Percentiles rank a stretch among this genome's conserved stretches.
These are phyloP conservation scores for Nasturtium officinale DNA, from an alignment of 345 rosid species.

Conservation along the genomic window DNA sequence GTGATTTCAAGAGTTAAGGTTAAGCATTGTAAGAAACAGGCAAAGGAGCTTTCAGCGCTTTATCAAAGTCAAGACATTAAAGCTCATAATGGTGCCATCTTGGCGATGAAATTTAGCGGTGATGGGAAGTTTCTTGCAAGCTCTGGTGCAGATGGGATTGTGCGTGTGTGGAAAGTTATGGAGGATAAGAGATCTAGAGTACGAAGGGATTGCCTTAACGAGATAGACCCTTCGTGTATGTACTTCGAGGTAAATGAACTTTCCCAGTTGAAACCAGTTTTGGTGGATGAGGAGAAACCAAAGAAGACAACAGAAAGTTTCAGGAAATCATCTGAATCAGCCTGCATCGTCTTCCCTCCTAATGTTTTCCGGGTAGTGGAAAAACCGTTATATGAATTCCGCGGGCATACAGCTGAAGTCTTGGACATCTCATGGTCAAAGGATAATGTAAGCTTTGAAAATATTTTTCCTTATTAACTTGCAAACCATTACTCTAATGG, in stretches of 20 bases:
- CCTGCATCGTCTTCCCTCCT: conserved; percentile 72
- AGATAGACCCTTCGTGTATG: conserved; percentile 67
- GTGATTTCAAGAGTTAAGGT: conserved; percentile 62
- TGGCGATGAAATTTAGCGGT: conserved; percentile 74
- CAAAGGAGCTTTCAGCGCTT: conserved; percentile 80
- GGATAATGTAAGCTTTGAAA: conserved; percentile 58
- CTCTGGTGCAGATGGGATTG: conserved; percentile 73
- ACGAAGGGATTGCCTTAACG: conserved; percentile 52
- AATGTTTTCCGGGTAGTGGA: conserved; percentile 76
- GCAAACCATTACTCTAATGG: conserved; percentile 11
- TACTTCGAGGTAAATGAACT: conserved; percentile 70
- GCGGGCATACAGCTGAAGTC: conserved; percentile 67
- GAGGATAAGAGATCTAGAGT: conserved; percentile 61
- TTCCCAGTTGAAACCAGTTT: conserved; percentile 67
- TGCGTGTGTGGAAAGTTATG: conserved; percentile 71
- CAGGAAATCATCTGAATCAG: conserved; percentile 72
- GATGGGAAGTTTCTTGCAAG: conserved; percentile 83
- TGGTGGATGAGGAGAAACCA: conserved; percentile 56
- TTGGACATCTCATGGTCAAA: conserved; percentile 84
- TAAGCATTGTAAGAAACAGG: conserved; percentile 56
- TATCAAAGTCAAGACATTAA: conserved; percentile 69
- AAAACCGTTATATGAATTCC: conserved; percentile 68
- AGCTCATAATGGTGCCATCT: conserved; percentile 71
- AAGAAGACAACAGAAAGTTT: conserved; percentile 50
- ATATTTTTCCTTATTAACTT: not conserved